Evolutionary conservation across 164 flowering plant genomes (phyloP), one percentile per base, ranked within the genome.

Genomic region (Macadamia integrifolia): DNA sequence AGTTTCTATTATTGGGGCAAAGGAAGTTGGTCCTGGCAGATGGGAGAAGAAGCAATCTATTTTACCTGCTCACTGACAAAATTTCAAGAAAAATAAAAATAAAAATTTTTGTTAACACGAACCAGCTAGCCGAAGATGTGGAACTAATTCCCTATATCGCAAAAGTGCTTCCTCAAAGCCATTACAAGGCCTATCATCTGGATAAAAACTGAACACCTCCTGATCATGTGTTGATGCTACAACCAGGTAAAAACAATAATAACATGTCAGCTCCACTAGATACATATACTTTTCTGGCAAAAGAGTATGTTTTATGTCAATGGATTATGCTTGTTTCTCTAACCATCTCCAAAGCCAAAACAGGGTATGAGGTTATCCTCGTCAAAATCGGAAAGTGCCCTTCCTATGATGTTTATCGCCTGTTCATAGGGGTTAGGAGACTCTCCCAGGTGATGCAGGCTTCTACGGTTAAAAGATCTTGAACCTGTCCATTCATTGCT

Each of bases 171-270:
- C 87, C 71, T 83, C 84, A 66, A 87, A 82, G 14, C 91, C 89
- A 69, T 78, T 78, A 66, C 91, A 87, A 6, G 69, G 69, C 11
- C 74, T 72, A 2, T 76, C 83, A 14, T 84, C 53, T 53, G 57
- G 17, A 53, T 53, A 53, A 53, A 53, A 53, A 17, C 57, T 53
- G 3, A 53, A 53, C 48, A 87, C 91, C n/a, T 83, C 84, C 66
- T 79, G 78, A 71, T 87, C 91, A 75, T 87, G 87, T 23, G 91
- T 85, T 58, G 89, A 75, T 69, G 91, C 91, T 86, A 78, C 71
- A 70, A 66, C 46, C 14, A 66, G 57, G 1, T 2, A 14, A 46
- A 46, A 46, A 46, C 13, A 11, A 46, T 8, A 46, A 46, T 8
- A 12, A 3, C 17, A 12, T 1, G 13, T 68, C 28, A 52, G 23